These are phyloP conservation scores for Globomyces sp. DNA, from an alignment of 371 early-diverging fungal genomes.

Conservation along the genomic window DNA sequence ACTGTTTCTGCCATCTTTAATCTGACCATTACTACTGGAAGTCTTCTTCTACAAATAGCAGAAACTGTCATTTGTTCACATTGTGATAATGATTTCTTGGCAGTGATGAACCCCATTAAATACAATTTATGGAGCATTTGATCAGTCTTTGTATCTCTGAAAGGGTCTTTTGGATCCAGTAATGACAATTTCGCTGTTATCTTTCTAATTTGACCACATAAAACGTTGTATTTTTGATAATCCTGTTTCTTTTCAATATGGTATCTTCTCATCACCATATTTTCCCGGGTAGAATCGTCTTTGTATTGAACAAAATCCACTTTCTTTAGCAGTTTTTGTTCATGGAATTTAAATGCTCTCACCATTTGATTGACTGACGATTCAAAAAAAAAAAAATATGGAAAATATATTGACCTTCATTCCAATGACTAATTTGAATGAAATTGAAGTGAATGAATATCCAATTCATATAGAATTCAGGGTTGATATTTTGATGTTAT, in stretches of 20 bases:
- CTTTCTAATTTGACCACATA: slow-evolving; percentile 86
- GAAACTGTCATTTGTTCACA: slow-evolving; percentile 89
- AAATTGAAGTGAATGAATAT: no score
- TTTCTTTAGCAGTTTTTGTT: slow-evolving; percentile 97
- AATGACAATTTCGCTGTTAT: slow-evolving; percentile 87
- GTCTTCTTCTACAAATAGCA: slow-evolving; percentile 87
- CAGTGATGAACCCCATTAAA: slow-evolving; percentile 84
- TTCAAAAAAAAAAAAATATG: slow-evolving; percentile 7
- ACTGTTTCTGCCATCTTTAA: slow-evolving; percentile 97
- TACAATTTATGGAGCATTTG: slow-evolving; percentile 89
- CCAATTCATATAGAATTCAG: no score
- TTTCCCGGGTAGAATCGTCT: slow-evolving; percentile 89
- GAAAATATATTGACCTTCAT: no score
- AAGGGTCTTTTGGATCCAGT: slow-evolving; percentile 88
- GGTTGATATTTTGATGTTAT: no score
- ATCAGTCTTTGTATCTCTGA: slow-evolving; percentile 73
- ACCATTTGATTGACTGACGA: not conserved
- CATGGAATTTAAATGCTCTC: slow-evolving; percentile 84
- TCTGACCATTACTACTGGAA: slow-evolving; percentile 93
- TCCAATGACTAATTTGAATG: no score
- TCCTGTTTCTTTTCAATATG: slow-evolving; percentile 93
- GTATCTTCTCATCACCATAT: slow-evolving; percentile 89
- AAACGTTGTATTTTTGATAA: slow-evolving; percentile 89
- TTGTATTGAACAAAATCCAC: slow-evolving; percentile 99
- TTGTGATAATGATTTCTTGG: slow-evolving; percentile 82